These are phyloP conservation scores for Leonotis leonurus DNA, from an alignment of 257 asterid species.

Conservation along the genomic window DNA sequence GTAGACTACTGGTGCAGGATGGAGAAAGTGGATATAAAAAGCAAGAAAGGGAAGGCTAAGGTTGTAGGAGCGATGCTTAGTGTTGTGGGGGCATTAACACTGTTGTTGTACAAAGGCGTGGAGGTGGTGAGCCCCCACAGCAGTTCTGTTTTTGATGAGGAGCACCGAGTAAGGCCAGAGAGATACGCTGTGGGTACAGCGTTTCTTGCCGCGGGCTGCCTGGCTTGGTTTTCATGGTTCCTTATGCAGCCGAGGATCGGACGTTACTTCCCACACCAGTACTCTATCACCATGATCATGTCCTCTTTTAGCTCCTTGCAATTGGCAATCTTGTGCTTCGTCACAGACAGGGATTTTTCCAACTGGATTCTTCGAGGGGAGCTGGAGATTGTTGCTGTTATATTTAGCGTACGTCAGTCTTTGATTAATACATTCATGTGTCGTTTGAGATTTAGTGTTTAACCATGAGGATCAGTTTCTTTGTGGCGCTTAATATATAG, in stretches of 20 bases:
- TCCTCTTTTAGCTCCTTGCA: constrained; percentile 59
- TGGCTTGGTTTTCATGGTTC: constrained; percentile 76
- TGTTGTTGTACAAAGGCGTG: constrained; percentile 55
- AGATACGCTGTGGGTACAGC: constrained; percentile 47
- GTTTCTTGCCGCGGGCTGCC: constrained; percentile 42
- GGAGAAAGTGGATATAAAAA: constrained; percentile 48
- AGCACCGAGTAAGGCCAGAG: constrained; percentile 5
- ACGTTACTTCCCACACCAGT: constrained; percentile 41
- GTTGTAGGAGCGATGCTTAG: constrained; percentile 46
- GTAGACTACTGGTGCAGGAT: no score
- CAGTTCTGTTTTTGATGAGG: no score
- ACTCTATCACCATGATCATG: constrained; percentile 66
- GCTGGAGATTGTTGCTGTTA: constrained; percentile 35
- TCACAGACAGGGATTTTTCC: constrained; percentile 39
- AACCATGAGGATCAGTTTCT: no score
- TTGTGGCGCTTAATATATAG: no score
- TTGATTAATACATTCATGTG: neutral
- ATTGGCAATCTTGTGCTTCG: constrained; percentile 34
- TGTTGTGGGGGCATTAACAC: constrained; percentile 43
- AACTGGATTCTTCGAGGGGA: constrained; percentile 51
- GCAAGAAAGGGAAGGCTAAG: constrained; percentile 53
- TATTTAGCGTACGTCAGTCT: constrained; percentile 52
- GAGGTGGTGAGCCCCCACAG: constrained; percentile 16
- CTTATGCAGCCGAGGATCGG: constrained; percentile 57
- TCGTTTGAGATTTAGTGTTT: no score